These are phyloP conservation scores for Rosa hybrid DNA, from an alignment of 331 rosid species.

Conservation along the genomic window DNA sequence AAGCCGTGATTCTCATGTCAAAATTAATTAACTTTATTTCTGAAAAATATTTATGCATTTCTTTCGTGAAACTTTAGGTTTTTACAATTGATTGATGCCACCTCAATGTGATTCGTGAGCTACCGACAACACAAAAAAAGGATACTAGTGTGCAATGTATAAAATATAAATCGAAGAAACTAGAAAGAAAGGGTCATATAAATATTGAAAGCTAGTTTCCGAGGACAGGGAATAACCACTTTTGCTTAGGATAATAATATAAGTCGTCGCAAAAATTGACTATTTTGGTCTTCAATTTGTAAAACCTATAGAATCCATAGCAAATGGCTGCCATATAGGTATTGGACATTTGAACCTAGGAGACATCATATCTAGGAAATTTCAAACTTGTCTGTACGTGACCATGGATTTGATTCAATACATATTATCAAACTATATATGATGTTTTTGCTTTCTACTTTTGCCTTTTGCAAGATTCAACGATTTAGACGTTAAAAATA, in stretches of 20 bases:
- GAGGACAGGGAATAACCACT: slow-evolving; percentile 22
- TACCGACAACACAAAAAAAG: slow-evolving; percentile 3
- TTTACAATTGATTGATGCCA: no score
- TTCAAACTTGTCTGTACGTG: slow-evolving; percentile 23
- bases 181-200: neutral
- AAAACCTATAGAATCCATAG: neutral
- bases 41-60: no score
- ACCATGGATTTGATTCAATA: slow-evolving; percentile 4
- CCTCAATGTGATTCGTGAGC: neutral
- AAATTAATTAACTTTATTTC: no score
- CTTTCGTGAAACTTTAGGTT: no score
- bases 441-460: slow-evolving; percentile 17
- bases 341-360: slow-evolving; percentile 6
- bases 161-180: slow-evolving; percentile 2
- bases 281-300: neutral
- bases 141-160: neutral
- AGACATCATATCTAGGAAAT: slow-evolving; percentile 40
- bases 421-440: neutral
- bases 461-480: slow-evolving; percentile 4
- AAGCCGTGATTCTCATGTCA: no score
- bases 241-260: neutral
- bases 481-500: neutral
- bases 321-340: neutral
- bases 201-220: slow-evolving; percentile 1
- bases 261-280: slow-evolving; percentile 7